Evolutionary conservation across 2,329 filamentous ascomycete genomes (phyloP).

Genomic region (Fusarium lateritium): DNA sequence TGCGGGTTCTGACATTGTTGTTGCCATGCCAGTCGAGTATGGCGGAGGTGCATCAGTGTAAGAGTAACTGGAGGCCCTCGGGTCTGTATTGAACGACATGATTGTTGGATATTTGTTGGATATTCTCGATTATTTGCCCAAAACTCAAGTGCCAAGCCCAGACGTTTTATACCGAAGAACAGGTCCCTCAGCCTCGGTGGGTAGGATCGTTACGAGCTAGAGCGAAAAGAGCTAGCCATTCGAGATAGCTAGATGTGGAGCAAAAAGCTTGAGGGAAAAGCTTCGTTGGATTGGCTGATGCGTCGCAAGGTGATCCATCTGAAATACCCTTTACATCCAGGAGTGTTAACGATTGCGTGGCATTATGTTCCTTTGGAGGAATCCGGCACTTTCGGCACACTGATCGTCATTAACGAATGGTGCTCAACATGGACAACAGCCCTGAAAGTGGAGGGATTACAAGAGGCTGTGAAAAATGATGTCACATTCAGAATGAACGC

Average conservation of each 20-base stretch:
- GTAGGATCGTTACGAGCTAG: background rate
- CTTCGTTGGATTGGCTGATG: background rate
- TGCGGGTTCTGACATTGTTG: background rate
- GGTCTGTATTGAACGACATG: fast-evolving
- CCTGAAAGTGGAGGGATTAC: no score
- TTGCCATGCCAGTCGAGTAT: background rate
- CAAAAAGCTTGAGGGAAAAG: no score
- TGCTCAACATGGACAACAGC: background rate
- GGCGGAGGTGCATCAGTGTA: background rate
- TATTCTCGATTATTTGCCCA: no score
- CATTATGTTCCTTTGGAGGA: background rate
- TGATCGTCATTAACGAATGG: background rate
- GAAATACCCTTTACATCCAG: no score
- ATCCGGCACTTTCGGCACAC: constrained; percentile 5
- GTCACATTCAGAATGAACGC: background rate
- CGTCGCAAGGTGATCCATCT: background rate
- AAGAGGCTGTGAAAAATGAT: background rate
- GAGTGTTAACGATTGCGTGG: background rate
- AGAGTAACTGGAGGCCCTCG: background rate
- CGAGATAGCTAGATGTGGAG: background rate
- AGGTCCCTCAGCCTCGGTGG: no score
- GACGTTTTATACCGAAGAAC: background rate
- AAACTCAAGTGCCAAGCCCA: background rate
- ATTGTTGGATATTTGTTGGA: no score
- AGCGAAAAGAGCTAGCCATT: background rate